These are phyloP conservation scores for Citrus glauca DNA, from an alignment of 345 rosid species.

Conservation along the genomic window DNA sequence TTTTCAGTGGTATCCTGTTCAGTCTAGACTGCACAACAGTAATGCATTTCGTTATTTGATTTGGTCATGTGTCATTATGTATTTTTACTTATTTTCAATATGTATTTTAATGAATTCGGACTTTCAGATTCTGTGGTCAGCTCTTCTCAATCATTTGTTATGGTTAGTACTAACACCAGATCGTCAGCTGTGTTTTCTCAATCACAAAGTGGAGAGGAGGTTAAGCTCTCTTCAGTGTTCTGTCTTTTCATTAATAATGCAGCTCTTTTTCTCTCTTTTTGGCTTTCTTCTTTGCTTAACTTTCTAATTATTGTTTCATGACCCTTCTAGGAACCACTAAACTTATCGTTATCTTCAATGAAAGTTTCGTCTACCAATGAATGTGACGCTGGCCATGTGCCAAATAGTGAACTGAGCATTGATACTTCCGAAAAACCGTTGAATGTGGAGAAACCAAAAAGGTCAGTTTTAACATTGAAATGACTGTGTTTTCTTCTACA, in stretches of 20 bases:
- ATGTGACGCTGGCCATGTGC: not conserved
- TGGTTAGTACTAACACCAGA: constrained; percentile 8
- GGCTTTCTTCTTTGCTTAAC: not conserved
- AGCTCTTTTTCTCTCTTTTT: not conserved
- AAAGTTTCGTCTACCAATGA: constrained; percentile 11
- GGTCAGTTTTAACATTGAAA: constrained; percentile 22
- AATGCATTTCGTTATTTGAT: not conserved
- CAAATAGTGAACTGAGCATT: constrained; percentile 9
- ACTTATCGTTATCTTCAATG: constrained; percentile 5
- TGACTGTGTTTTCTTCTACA: not conserved
- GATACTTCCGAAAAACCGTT: constrained; percentile 10
- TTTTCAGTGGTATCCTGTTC: not conserved
- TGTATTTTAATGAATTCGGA: not conserved
- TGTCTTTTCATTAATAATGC: not conserved
- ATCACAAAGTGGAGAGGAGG: constrained; percentile 22
- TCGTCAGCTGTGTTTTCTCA: constrained; percentile 15
- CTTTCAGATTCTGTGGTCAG: constrained; percentile 9
- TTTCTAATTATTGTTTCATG: not conserved
- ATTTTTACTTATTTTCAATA: not conserved
- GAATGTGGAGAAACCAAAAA: constrained; percentile 36
- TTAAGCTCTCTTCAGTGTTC: not conserved
- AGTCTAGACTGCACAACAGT: not conserved
- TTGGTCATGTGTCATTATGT: not conserved
- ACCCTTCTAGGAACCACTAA: constrained; percentile 20
- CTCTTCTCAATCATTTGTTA: constrained; percentile 11